These are phyloP conservation scores for Lactarius indigo DNA, from an alignment of 768 basidiomycete genomes.

Conservation along the genomic window DNA sequence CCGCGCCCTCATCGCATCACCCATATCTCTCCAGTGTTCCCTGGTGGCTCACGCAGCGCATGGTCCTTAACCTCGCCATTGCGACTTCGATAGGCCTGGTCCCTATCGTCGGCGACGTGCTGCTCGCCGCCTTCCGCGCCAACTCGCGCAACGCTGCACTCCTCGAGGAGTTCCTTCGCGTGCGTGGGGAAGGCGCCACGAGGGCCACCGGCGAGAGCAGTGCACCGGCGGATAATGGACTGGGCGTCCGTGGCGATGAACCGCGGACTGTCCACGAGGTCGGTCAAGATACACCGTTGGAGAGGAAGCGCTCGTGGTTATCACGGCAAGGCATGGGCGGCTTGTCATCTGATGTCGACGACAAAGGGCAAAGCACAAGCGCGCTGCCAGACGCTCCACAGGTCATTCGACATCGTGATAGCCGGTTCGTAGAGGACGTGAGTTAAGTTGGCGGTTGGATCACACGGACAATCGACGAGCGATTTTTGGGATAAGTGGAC, in stretches of 20 bases:
- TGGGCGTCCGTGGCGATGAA: background rate
- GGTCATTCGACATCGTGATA: constrained; percentile 11
- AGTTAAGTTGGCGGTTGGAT: background rate
- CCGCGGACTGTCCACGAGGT: background rate
- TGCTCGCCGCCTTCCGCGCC: constrained; percentile 76
- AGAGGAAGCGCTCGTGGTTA: background rate
- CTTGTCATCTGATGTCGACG: background rate
- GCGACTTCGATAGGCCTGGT: constrained; percentile 63
- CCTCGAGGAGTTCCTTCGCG: constrained; percentile 78
- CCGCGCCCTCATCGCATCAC: background rate
- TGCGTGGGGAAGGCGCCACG: constrained; percentile 46
- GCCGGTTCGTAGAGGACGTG: constrained; percentile 25
- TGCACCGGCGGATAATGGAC: background rate
- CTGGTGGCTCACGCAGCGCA: constrained; percentile 60
- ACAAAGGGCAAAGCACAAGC: background rate
- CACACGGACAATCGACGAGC: background rate
- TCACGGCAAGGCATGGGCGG: background rate
- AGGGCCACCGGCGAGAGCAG: background rate
- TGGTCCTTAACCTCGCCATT: constrained; percentile 75
- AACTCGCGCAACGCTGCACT: constrained; percentile 87
- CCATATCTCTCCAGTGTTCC: constrained; percentile 38
- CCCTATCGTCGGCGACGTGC: constrained; percentile 72
- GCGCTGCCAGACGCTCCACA: background rate
- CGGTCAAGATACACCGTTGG: background rate
- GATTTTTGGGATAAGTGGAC: background rate